Conservation (phyloP, 1,284 basidiomycete species). For the Moesziomyces globuligerus region DNA sequence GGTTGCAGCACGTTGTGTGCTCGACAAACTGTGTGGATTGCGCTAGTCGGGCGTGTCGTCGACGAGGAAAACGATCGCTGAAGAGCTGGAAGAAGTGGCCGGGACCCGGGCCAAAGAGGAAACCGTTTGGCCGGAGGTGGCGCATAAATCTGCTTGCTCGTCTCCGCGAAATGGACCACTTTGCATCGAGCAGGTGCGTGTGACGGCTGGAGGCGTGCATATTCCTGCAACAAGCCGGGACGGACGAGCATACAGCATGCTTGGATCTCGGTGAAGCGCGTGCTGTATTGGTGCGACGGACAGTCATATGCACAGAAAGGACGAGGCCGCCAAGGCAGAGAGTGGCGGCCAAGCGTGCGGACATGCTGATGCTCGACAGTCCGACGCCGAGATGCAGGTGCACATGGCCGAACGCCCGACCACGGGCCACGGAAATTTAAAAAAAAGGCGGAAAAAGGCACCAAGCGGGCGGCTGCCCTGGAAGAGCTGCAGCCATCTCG, state of each 20-base stretch:
- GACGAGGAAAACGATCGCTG: too few species aligned
- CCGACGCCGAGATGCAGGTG: conserved; percentile 31
- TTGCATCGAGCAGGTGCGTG: background rate
- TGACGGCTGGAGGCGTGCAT: background rate
- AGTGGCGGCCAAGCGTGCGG: background rate
- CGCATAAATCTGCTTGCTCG: background rate
- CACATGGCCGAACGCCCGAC: conserved; percentile 5
- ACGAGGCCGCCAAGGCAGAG: background rate
- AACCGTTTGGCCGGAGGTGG: background rate
- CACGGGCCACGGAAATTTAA: background rate
- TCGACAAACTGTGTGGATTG: background rate
- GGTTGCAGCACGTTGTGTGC: background rate
- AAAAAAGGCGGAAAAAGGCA: background rate
- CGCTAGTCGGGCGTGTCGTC: too few species aligned
- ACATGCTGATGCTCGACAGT: conserved; percentile 2
- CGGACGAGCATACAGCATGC: too few species aligned
- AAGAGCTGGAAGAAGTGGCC: too few species aligned
- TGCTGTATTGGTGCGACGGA: too few species aligned
- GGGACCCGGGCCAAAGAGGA: background rate
- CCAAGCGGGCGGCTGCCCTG: background rate
- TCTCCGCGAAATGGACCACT: background rate
- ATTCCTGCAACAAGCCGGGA: background rate
- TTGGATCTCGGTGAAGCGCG: too few species aligned
- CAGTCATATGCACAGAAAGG: background rate
- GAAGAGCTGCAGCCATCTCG: background rate